Conservation (phyloP, 1,139 yeast species). For the Debaryomycetaceae sp. region DNA sequence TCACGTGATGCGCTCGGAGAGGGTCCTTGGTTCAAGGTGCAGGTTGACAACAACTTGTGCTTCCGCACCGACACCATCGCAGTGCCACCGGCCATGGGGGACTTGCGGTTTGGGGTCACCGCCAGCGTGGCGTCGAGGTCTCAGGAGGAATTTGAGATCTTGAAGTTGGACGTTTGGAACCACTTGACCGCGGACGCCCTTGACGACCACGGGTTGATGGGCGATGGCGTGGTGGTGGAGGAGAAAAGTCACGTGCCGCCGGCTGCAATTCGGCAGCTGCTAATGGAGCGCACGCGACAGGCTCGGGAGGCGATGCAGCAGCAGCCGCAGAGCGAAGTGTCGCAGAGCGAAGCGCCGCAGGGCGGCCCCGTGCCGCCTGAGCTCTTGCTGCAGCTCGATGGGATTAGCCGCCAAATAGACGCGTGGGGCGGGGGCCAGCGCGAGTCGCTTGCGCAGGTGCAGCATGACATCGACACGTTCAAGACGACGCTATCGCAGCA, state of each 20-base stretch:
- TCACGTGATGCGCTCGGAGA: slow-evolving; percentile 31
- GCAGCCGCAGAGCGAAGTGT: not conserved
- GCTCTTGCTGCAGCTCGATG: slow-evolving; percentile 5
- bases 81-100: slow-evolving; percentile 27
- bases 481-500: slow-evolving; percentile 27
- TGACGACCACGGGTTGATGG: slow-evolving; percentile 54
- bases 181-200: slow-evolving; percentile 50
- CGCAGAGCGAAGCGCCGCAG: slow-evolving; percentile 1
- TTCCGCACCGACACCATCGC: slow-evolving; percentile 56
- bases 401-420: slow-evolving; percentile 7
- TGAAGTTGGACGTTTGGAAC: slow-evolving; percentile 52
- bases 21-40: slow-evolving; percentile 49
- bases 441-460: slow-evolving; percentile 11
- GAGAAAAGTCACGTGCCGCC: slow-evolving; percentile 16
- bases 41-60: slow-evolving; percentile 66
- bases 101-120: slow-evolving; percentile 49
- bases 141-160: slow-evolving; percentile 57
- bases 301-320: slow-evolving; percentile 19
- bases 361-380: not conserved
- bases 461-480: slow-evolving; percentile 18
- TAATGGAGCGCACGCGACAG: slow-evolving; percentile 34
- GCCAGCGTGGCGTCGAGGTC: slow-evolving; percentile 35
- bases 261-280: slow-evolving; percentile 27
- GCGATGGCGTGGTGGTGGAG: slow-evolving; percentile 31
- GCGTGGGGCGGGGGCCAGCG: slow-evolving; percentile 12